These are phyloP conservation scores for Dittrichia graveolens DNA, from an alignment of 129 eudicot species.

Conservation along the genomic window DNA sequence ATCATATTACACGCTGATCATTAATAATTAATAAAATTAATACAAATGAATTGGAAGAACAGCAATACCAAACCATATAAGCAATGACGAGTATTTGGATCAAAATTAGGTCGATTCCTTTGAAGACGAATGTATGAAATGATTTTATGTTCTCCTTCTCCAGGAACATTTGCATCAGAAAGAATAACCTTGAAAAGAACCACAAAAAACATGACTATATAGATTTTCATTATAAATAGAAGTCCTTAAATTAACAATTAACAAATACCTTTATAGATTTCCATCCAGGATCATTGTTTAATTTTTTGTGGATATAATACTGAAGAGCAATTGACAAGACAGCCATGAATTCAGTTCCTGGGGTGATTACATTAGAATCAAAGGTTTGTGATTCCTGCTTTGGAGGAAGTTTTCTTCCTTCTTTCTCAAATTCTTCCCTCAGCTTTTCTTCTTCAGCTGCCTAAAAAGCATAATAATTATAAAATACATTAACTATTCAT, in stretches of 20 bases:
- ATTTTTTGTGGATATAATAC: conserved; percentile 76
- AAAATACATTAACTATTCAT: background rate
- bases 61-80: conserved; percentile 85
- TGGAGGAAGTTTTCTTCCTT: conserved; percentile 97
- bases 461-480: conserved; percentile 41
- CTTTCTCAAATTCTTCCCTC: conserved; percentile 85
- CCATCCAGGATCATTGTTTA: conserved; percentile 96
- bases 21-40: background rate
- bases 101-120: conserved; percentile 85
- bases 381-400: conserved; percentile 77
- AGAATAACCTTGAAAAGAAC: conserved; percentile 70
- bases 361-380: conserved; percentile 96
- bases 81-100: conserved; percentile 95
- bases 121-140: conserved; percentile 97
- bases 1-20: background rate
- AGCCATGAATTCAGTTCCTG: conserved; percentile 93
- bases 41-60: conserved; percentile 12
- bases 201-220: background rate
- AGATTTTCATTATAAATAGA: background rate
- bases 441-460: conserved; percentile 94
- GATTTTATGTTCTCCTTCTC: conserved; percentile 97
- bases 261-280: conserved; percentile 72
- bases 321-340: conserved; percentile 80
- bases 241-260: conserved; percentile 7
- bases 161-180: conserved; percentile 98